Conservation (phyloP, 306 rosid genomes). For the Erythrophleum fordii region DNA sequence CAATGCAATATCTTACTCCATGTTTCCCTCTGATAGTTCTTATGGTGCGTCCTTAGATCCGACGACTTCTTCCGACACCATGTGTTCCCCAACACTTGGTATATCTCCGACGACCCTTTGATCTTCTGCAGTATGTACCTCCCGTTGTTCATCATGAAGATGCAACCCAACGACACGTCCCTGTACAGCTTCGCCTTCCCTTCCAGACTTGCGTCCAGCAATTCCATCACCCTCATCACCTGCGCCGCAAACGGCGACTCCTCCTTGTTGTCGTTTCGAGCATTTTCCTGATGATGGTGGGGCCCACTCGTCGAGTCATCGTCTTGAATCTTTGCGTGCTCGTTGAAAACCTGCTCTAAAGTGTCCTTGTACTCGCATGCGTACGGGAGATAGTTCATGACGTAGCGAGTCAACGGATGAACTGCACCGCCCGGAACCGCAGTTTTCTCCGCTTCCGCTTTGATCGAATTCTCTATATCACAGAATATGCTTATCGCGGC, state of each 20-base stretch:
- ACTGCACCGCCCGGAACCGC: constrained; percentile 53
- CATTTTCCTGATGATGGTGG: neutral
- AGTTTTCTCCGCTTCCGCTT: constrained; percentile 36
- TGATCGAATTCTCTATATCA: constrained; percentile 54
- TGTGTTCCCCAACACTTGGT: constrained; percentile 67
- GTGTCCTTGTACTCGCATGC: constrained; percentile 57
- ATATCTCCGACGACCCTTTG: constrained; percentile 66
- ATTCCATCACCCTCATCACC: constrained; percentile 63
- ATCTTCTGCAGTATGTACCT: constrained; percentile 83
- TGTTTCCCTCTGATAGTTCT: constrained; percentile 77
- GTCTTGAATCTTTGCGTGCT: constrained; percentile 55
- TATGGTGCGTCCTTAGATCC: constrained; percentile 68
- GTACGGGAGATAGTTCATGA: constrained; percentile 48
- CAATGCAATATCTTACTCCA: constrained; percentile 67
- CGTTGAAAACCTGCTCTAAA: constrained; percentile 52
- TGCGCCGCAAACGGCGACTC: constrained; percentile 59
- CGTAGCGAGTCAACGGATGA: constrained; percentile 53
- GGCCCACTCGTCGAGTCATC: constrained; percentile 54
- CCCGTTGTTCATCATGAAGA: constrained; percentile 93
- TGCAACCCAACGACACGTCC: constrained; percentile 62
- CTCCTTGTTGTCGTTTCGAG: neutral
- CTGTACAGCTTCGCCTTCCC: constrained; percentile 68
- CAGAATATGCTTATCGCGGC: constrained; percentile 42
- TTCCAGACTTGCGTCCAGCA: constrained; percentile 65
- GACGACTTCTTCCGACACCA: constrained; percentile 80